Conservation (phyloP, 352 stramenopile species). For the Pythium scleroteichum region DNA sequence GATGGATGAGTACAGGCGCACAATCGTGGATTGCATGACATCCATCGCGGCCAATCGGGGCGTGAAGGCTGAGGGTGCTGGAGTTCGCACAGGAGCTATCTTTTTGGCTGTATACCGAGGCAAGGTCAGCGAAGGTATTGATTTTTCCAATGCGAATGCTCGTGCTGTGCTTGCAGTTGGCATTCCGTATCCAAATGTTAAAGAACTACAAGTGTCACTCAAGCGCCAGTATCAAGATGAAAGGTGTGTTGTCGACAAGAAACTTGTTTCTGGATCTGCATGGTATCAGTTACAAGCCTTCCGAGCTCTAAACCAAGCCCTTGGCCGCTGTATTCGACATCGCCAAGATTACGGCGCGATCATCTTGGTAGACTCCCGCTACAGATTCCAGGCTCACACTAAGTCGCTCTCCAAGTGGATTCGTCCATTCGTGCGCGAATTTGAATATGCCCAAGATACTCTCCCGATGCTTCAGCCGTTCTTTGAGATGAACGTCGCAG, state of each 20-base stretch:
- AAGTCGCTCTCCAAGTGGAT: slow-evolving; percentile 83
- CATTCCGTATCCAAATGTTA: slow-evolving; percentile 96
- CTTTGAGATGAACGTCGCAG: slow-evolving; percentile 56
- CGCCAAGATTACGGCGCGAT: slow-evolving; percentile 97
- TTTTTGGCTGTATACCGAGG: slow-evolving; percentile 98
- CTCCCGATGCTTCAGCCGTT: slow-evolving; percentile 62
- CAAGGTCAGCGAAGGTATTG: slow-evolving; percentile 98
- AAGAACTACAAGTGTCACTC: slow-evolving; percentile 89
- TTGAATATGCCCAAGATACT: slow-evolving; percentile 66
- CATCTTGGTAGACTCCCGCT: slow-evolving; percentile 93
- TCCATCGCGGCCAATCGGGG: slow-evolving; percentile 2
- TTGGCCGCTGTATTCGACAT: slow-evolving; percentile 98
- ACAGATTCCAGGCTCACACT: slow-evolving; percentile 61
- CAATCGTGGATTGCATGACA: slow-evolving; percentile 34
- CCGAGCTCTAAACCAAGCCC: slow-evolving; percentile 98
- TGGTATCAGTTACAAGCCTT: slow-evolving; percentile 99
- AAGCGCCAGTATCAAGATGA: slow-evolving; percentile 86
- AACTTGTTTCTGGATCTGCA: slow-evolving; percentile 62
- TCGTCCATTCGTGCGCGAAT: slow-evolving; percentile 68
- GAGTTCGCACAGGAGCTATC: slow-evolving; percentile 80
- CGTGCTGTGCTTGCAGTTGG: slow-evolving; percentile 97
- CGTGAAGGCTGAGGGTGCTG: slow-evolving; percentile 8
- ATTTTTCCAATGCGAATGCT: slow-evolving; percentile 98
- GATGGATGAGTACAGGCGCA: slow-evolving; percentile 72
- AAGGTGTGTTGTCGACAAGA: slow-evolving; percentile 59